These are phyloP conservation scores for Rubroboletus pulcherrimus DNA, from an alignment of 768 basidiomycete species.

Conservation along the genomic window DNA sequence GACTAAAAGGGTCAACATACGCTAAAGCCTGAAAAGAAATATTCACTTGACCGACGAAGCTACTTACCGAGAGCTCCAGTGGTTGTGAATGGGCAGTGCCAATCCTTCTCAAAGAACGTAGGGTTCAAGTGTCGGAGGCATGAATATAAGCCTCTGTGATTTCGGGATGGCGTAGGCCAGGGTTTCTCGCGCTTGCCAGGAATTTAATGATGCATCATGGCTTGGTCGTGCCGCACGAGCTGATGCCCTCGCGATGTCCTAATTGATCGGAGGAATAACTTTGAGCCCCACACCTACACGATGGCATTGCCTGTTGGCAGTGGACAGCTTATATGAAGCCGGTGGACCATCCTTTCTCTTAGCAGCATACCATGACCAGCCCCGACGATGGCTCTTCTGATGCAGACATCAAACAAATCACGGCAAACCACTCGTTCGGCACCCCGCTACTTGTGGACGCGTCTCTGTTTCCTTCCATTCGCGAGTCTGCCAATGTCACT, in stretches of 20 bases:
- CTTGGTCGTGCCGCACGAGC: background rate
- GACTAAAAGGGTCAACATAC: too few relatives aligned
- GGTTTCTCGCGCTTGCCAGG: too few relatives aligned
- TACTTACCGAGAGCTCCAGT: background rate
- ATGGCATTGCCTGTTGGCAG: background rate
- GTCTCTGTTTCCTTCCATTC: background rate
- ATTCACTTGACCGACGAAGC: too few relatives aligned
- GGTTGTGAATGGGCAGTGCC: background rate
- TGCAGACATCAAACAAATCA: slow-evolving; percentile 17
- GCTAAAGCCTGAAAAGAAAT: too few relatives aligned
- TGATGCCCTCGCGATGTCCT: background rate
- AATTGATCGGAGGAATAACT: background rate
- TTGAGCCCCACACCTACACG: background rate
- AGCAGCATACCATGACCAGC: slow-evolving; percentile 25
- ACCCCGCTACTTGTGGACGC: background rate
- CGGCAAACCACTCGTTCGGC: background rate
- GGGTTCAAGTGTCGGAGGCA: background rate
- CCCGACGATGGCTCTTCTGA: slow-evolving; percentile 33
- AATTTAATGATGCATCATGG: background rate
- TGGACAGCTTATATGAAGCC: slow-evolving; percentile 18
- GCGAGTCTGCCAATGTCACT: background rate
- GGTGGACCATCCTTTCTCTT: slow-evolving; percentile 5
- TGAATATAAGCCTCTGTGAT: background rate
- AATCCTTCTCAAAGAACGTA: background rate
- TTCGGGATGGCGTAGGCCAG: too few relatives aligned